Conservation (phyloP, 2,329 filamentous ascomycete species). For the Penicillium sp. region DNA sequence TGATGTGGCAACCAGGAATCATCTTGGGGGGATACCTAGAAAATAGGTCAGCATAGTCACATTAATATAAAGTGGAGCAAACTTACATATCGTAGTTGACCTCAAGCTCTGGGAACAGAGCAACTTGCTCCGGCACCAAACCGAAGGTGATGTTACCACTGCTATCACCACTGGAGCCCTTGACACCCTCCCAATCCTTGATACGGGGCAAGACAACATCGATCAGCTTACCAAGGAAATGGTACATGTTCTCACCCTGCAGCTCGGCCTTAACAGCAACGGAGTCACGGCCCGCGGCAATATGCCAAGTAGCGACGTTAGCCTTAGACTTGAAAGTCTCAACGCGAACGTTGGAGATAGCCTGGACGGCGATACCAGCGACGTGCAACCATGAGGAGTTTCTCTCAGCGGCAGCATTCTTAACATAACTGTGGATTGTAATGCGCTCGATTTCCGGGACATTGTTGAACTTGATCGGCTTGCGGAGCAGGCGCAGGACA, state of each 20-base stretch:
- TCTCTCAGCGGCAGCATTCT: constrained; percentile 60
- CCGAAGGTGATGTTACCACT: constrained; percentile 86
- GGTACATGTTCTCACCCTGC: constrained; percentile 75
- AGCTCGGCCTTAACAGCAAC: constrained; percentile 73
- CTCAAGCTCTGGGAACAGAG: constrained; percentile 89
- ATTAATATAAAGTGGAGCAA: not conserved
- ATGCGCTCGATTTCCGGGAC: constrained; percentile 79
- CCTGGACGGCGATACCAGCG: constrained; percentile 78
- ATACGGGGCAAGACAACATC: constrained; percentile 90
- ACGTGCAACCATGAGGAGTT: constrained; percentile 77
- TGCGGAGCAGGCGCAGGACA: constrained; percentile 50
- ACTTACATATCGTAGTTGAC: constrained; percentile 88
- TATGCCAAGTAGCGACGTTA: constrained; percentile 72
- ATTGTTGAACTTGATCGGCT: constrained; percentile 72
- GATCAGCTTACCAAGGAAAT: constrained; percentile 87
- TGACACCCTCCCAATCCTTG: constrained; percentile 90
- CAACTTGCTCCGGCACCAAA: constrained; percentile 70
- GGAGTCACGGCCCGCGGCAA: constrained; percentile 68
- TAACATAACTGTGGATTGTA: constrained; percentile 74
- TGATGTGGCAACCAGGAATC: constrained; percentile 82
- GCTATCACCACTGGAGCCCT: constrained; percentile 75
- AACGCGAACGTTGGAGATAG: constrained; percentile 76
- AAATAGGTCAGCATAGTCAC: constrained; percentile 4
- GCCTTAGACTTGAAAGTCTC: constrained; percentile 67
- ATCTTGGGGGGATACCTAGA: constrained; percentile 64